phyloP scores from a whole-genome alignment of 306 rosid genomes.

The Cucumis hystrix region DNA sequence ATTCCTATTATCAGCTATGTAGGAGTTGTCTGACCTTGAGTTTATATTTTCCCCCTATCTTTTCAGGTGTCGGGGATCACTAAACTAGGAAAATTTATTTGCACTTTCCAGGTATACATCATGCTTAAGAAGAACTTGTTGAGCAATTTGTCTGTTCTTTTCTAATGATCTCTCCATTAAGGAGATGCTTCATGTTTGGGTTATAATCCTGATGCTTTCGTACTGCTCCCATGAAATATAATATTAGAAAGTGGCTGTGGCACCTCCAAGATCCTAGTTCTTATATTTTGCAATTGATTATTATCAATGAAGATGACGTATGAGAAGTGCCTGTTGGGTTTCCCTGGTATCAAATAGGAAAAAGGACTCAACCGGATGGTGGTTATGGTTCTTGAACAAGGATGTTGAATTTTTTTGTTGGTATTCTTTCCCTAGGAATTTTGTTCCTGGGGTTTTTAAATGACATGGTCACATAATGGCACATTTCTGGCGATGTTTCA shows the following conservation, averaged over 20 bases:
- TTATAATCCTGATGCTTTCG: neutral
- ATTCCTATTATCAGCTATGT: neutral
- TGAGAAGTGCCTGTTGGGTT: neutral
- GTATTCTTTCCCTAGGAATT: neutral
- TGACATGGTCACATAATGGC: neutral
- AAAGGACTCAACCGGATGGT: neutral
- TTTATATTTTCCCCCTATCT: neutral
- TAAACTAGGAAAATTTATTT: conserved; percentile 43
- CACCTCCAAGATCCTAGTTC: neutral
- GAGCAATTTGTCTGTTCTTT: neutral
- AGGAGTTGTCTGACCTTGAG: neutral
- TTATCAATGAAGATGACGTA: neutral
- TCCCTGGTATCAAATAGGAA: neutral
- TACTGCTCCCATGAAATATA: neutral
- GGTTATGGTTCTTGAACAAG: neutral
- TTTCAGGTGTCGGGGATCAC: conserved; percentile 86
- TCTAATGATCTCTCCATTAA: neutral
- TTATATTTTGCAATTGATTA: neutral
- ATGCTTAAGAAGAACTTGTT: neutral
- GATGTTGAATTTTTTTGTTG: neutral
- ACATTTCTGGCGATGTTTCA: neutral
- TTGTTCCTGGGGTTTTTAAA: neutral
- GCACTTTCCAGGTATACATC: conserved; percentile 25
- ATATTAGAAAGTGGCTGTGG: neutral
- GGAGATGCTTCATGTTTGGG: neutral